phyloP scores from a whole-genome alignment of 75 land plant genomes.

The Pinus tabuliformis region DNA sequence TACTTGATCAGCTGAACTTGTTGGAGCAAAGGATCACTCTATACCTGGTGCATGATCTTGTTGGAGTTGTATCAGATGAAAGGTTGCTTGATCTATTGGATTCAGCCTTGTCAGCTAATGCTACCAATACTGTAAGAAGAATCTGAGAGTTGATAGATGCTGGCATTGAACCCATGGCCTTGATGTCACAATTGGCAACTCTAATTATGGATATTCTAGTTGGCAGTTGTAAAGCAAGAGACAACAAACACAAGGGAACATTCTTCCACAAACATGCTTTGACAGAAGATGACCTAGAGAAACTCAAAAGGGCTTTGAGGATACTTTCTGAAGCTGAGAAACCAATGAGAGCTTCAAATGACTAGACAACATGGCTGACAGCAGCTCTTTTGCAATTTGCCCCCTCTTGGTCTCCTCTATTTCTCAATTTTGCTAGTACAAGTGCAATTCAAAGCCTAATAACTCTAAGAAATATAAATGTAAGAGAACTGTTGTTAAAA shows the following conservation, averaged over 20 bases:
- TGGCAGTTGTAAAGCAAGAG: conserved; percentile 18
- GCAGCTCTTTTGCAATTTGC: conserved; percentile 36
- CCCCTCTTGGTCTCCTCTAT: conserved; percentile 19
- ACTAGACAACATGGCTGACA: conserved; percentile 37
- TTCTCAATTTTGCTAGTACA: conserved; percentile 21
- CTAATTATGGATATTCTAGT: conserved; percentile 37
- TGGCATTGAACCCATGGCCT: conserved; percentile 27
- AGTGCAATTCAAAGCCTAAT: conserved; percentile 28
- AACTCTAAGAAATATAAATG: conserved; percentile 8
- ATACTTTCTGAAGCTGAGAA: conserved; percentile 41
- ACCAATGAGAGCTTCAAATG: conserved; percentile 30
- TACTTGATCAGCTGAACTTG: too few relatives aligned
- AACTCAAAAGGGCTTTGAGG: conserved; percentile 23
- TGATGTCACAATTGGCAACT: conserved; percentile 35
- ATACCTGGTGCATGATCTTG: background rate
- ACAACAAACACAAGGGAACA: conserved; percentile 10
- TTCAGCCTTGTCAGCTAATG: conserved; percentile 20
- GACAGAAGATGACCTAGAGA: conserved; percentile 24
- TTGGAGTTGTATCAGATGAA: conserved; percentile 35
- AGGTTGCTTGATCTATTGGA: conserved; percentile 26
- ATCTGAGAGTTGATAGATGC: conserved; percentile 28
- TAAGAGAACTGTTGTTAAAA: conserved; percentile 2
- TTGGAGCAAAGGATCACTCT: too few relatives aligned
- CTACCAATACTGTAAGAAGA: conserved; percentile 23
- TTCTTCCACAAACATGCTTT: conserved; percentile 27